Conservation (phyloP, 2,329 filamentous ascomycete genomes). For the Arthrinium phaeospermum region DNA sequence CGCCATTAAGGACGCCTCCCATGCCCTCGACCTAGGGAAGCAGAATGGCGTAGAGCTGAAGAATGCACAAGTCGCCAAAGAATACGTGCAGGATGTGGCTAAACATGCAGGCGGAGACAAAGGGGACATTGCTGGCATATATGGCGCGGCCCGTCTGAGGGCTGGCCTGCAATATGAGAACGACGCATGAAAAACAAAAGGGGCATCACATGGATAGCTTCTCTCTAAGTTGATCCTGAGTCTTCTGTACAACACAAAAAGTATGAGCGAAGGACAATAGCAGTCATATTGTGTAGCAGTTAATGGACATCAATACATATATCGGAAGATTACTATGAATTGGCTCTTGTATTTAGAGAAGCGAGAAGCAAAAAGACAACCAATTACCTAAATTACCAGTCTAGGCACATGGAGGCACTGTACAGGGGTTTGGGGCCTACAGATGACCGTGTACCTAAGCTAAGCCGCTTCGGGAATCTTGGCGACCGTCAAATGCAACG, state of each 20-base stretch:
- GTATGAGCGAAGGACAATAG: too few species aligned
- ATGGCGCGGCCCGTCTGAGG: constrained; percentile 78
- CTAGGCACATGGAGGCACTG: background rate
- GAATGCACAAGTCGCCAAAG: constrained; percentile 70
- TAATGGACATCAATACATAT: background rate
- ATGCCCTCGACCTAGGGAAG: constrained; percentile 72
- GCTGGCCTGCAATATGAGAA: constrained; percentile 78
- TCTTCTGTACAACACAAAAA: background rate
- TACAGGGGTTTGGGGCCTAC: background rate
- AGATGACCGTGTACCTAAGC: constrained; percentile 28
- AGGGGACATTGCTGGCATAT: constrained; percentile 83
- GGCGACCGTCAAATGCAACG: constrained; percentile 9
- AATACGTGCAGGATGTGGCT: constrained; percentile 72
- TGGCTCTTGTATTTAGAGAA: background rate
- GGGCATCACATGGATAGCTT: background rate
- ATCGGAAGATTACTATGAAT: background rate
- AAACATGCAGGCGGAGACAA: constrained; percentile 67
- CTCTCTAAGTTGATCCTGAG: background rate
- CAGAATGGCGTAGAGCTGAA: constrained; percentile 65
- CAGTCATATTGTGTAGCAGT: background rate
- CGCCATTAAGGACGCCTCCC: constrained; percentile 80
- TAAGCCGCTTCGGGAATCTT: constrained; percentile 22
- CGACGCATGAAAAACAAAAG: constrained; percentile 37
- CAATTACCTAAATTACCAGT: background rate
- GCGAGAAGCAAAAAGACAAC: background rate